phyloP scores from a whole-genome alignment of 306 rosid genomes.

The Gleditsia sinensis region DNA sequence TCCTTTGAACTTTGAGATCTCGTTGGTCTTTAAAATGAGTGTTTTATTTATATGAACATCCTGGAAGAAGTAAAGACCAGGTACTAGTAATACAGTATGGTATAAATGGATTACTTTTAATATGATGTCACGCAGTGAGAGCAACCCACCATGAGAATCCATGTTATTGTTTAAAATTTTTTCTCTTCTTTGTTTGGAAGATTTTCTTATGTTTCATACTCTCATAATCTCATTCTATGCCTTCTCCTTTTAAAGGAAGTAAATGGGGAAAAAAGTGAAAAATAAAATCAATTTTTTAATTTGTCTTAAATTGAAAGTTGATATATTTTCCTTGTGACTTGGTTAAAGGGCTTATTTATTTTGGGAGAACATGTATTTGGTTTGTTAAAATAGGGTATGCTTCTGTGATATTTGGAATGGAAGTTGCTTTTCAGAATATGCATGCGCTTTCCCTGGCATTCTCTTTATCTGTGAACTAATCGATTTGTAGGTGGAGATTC shows the following conservation, averaged over 20 bases:
- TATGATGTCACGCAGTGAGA: not conserved
- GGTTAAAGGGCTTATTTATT: not conserved
- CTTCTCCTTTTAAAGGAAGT: not conserved
- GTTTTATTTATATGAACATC: not conserved
- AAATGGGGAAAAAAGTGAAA: not conserved
- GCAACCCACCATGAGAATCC: constrained; percentile 15
- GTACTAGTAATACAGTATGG: not conserved
- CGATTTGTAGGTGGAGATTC: not conserved
- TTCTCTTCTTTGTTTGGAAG: not conserved
- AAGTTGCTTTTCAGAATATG: not conserved
- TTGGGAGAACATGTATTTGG: not conserved
- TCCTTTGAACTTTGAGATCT: not conserved
- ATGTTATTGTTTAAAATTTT: not conserved
- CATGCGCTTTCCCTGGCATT: constrained; percentile 1
- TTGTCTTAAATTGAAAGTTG: not conserved
- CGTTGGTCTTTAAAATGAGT: not conserved
- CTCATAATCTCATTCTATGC: not conserved
- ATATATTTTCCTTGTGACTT: not conserved
- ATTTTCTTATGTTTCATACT: constrained; percentile 1
- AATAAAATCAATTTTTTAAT: not conserved
- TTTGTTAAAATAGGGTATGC: not conserved
- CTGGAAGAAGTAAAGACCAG: not conserved
- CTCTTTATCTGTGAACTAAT: not conserved
- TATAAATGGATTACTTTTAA: not conserved
- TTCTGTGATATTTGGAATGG: not conserved